Conservation (phyloP, 495 filamentous ascomycete species). For the Amphirosellinia nigrospora region DNA sequence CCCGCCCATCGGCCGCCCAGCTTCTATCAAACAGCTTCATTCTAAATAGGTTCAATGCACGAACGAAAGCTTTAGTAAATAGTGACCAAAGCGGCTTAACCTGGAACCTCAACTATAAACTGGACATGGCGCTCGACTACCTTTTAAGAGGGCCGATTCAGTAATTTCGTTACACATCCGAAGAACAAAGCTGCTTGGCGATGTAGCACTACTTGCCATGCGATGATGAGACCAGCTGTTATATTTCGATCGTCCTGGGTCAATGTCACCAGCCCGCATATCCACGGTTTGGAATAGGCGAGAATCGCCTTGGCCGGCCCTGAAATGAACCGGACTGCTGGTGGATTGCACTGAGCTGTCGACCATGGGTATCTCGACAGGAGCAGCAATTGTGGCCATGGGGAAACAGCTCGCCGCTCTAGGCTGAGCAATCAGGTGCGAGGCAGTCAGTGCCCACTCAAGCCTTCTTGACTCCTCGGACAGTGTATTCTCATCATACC, state of each 20-base stretch:
- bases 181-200: neutral
- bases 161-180: neutral
- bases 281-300: neutral
- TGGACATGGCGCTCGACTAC: neutral
- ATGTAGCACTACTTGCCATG: neutral
- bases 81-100: neutral
- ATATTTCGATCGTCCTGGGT: neutral
- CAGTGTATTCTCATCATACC: neutral
- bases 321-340: neutral
- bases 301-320: neutral
- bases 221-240: neutral
- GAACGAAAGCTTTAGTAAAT: neutral
- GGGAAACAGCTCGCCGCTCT: neutral
- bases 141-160: neutral
- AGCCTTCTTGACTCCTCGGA: neutral
- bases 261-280: neutral
- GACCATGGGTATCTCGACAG: neutral
- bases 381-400: neutral
- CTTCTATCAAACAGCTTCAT: constrained; percentile 2
- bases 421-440: neutral
- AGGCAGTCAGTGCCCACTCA: neutral
- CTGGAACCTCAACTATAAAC: neutral
- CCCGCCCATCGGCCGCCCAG: constrained; percentile 23
- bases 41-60: neutral
- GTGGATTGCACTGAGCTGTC: neutral